Percentiles rank a stretch among this genome's conserved stretches.
Conservation (phyloP, 768 basidiomycete species). For the Termitomyces titanicus region DNA sequence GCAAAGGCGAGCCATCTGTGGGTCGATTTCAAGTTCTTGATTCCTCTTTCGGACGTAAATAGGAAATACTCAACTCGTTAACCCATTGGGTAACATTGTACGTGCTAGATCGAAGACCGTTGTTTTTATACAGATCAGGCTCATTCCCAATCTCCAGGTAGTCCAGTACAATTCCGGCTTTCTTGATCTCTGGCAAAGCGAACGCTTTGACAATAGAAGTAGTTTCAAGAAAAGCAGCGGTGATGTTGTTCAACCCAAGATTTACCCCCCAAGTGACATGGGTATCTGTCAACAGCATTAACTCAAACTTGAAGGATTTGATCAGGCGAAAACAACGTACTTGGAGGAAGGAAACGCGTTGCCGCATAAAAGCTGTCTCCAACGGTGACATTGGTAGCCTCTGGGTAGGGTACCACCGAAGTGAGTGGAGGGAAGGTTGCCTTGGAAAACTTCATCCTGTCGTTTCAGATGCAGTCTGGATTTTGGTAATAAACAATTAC, state of each 20-base stretch:
- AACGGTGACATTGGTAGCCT: slow-evolving; percentile 54
- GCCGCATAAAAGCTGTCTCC: slow-evolving; percentile 51
- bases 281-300: slow-evolving; percentile 38
- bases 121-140: slow-evolving; percentile 49
- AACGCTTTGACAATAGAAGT: slow-evolving; percentile 48
- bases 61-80: slow-evolving; percentile 35
- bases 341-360: slow-evolving; percentile 14
- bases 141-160: slow-evolving; percentile 65
- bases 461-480: neutral
- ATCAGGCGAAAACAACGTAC: neutral
- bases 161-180: slow-evolving; percentile 45
- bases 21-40: neutral
- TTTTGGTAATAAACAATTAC: neutral
- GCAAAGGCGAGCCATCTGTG: slow-evolving; percentile 56
- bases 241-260: slow-evolving; percentile 51
- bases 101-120: slow-evolving; percentile 35
- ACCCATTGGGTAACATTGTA: slow-evolving; percentile 46
- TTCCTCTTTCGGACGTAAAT: neutral
- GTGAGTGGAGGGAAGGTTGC: slow-evolving; percentile 48
- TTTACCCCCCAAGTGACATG: slow-evolving; percentile 69
- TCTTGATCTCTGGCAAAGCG: slow-evolving; percentile 30
- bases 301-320: neutral
- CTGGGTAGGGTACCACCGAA: slow-evolving; percentile 56
- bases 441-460: slow-evolving; percentile 19
- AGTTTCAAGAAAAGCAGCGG: slow-evolving; percentile 44